Evolutionary conservation across 768 basidiomycete species (phyloP).

Genomic region (Suillus lakei): DNA sequence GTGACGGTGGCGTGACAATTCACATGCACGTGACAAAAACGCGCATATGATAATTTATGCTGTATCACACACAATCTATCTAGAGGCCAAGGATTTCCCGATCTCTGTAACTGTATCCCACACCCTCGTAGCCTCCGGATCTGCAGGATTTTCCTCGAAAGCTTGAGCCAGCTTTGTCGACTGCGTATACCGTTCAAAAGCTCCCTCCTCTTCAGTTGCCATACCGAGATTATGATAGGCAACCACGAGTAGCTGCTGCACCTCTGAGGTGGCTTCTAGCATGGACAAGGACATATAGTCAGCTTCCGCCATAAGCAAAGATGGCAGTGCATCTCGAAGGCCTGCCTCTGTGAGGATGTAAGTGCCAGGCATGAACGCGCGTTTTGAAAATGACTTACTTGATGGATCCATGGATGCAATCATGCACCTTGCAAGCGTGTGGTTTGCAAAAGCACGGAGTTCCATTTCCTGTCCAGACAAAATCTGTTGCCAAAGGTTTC

Average conservation of each 20-base stretch:
- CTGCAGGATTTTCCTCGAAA: conserved; percentile 49
- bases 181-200: conserved; percentile 50
- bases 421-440: conserved; percentile 76
- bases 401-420: conserved; percentile 57
- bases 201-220: conserved; percentile 57
- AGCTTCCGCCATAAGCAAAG: conserved; percentile 64
- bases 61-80: conserved; percentile 21
- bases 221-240: conserved; percentile 73
- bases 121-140: conserved; percentile 57
- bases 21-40: conserved; percentile 26
- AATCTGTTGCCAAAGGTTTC: conserved; percentile 47
- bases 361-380: conserved; percentile 1
- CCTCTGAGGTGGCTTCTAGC: conserved; percentile 61
- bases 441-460: conserved; percentile 74
- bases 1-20: conserved; percentile 17
- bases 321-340: conserved; percentile 61
- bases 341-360: conserved; percentile 30
- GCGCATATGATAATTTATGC: background rate
- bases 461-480: conserved; percentile 76
- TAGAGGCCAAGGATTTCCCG: conserved; percentile 56
- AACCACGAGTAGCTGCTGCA: conserved; percentile 73
- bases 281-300: conserved; percentile 69
- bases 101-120: conserved; percentile 63
- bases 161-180: conserved; percentile 47
- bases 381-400: conserved; percentile 40